phyloP scores from a whole-genome alignment of 441 rosid species.

The Viola pubescens region DNA sequence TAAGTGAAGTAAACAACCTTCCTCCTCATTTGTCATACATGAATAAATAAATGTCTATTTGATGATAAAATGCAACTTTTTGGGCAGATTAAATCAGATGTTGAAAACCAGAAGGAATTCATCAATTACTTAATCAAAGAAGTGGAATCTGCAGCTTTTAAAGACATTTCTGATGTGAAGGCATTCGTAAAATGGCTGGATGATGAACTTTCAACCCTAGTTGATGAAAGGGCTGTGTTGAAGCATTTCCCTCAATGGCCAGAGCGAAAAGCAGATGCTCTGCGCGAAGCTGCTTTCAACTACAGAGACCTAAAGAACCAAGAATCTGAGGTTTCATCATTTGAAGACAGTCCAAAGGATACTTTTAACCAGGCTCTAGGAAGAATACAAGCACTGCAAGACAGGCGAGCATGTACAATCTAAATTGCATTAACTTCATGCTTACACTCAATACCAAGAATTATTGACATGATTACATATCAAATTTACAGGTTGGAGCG shows the following conservation, averaged over 20 bases:
- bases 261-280: conserved; percentile 76
- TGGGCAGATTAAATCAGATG: conserved; percentile 83
- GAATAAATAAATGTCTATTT: neutral
- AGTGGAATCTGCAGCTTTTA: conserved; percentile 70
- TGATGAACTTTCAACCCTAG: conserved; percentile 65
- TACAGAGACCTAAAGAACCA: conserved; percentile 68
- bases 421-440: conserved; percentile 12
- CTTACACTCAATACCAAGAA: neutral
- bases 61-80: conserved; percentile 7
- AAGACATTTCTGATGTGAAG: conserved; percentile 62
- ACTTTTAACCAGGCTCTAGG: conserved; percentile 44
- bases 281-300: conserved; percentile 86
- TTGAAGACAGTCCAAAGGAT: conserved; percentile 51
- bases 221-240: conserved; percentile 85
- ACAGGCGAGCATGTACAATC: conserved; percentile 70
- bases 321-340: conserved; percentile 55
- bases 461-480: neutral
- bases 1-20: conserved; percentile 35
- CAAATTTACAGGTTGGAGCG: conserved; percentile 61
- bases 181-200: conserved; percentile 88
- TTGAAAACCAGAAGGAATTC: conserved; percentile 82
- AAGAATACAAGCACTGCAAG: conserved; percentile 77
- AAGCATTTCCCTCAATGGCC: conserved; percentile 89
- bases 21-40: neutral
- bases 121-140: conserved; percentile 67